Conservation (phyloP, 225 moss, liverwort and hornwort species). For the Neckera pumila region DNA sequence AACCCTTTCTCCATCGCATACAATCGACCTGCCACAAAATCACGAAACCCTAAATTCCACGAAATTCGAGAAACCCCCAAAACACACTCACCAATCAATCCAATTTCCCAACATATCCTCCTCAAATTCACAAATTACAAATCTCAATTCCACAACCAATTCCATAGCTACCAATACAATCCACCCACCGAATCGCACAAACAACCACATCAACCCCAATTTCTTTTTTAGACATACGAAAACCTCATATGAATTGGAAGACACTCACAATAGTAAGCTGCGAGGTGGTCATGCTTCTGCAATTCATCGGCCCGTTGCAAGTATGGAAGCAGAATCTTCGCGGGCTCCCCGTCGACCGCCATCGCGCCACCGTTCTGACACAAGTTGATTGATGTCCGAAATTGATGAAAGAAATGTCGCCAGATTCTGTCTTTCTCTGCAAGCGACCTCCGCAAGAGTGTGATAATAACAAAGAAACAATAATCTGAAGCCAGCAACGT, state of each 20-base stretch:
- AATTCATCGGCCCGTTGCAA: slow-evolving; percentile 98
- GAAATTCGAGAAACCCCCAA: not conserved
- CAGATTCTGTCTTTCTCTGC: not conserved
- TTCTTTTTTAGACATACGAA: not conserved
- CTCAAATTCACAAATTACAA: not conserved
- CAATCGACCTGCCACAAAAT: slow-evolving; percentile 62
- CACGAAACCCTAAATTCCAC: slow-evolving; percentile 10
- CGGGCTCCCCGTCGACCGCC: slow-evolving; percentile 71
- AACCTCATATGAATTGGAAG: not conserved
- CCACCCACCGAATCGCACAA: not conserved
- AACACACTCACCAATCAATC: not conserved
- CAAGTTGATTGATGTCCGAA: not conserved
- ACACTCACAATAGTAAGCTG: slow-evolving; percentile 88
- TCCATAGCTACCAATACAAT: not conserved
- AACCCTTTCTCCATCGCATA: slow-evolving; percentile 97
- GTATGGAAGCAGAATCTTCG: slow-evolving; percentile 79
- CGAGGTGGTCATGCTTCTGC: slow-evolving; percentile 92
- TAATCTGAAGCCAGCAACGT: not conserved
- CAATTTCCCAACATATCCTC: not conserved
- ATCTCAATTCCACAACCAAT: not conserved
- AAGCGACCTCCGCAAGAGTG: not conserved
- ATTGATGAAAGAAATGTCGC: not conserved
- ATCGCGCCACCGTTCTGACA: not conserved
- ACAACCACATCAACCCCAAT: not conserved
- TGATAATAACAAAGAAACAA: not conserved